Conservation (phyloP, 2,329 filamentous ascomycete genomes). For the Colletotrichum filicis region DNA sequence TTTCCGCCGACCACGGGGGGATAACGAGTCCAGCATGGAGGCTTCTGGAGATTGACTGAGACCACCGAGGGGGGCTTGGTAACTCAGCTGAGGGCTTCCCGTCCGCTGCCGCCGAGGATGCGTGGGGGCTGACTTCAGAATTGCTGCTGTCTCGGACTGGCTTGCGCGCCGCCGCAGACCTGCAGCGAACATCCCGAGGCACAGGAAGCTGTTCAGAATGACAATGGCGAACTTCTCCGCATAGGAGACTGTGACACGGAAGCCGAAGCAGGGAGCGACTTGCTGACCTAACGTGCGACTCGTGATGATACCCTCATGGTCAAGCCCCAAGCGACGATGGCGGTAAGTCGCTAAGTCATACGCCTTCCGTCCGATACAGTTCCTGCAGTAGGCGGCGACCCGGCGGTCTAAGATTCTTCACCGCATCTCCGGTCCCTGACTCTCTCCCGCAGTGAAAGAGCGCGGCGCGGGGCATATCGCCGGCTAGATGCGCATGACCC, state of each 20-base stretch:
- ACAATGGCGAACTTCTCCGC: not conserved
- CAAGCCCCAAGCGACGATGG: not conserved
- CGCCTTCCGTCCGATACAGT: conserved; percentile 15
- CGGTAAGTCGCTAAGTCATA: conserved; percentile 20
- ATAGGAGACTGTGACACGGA: not conserved
- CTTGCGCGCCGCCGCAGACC: not conserved
- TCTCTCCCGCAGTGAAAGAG: not conserved
- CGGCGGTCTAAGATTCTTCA: conserved; percentile 12
- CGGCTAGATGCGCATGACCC: conserved; percentile 22
- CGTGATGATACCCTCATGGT: conserved; percentile 32
- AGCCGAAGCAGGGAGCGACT: not conserved
- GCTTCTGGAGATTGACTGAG: not conserved
- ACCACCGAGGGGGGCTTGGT: not conserved
- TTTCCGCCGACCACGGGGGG: not conserved
- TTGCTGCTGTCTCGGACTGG: not conserved
- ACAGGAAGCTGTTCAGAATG: not conserved
- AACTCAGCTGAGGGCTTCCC: not conserved
- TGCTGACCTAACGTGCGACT: not conserved
- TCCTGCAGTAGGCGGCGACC: conserved; percentile 29
- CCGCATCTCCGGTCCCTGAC: conserved; percentile 32
- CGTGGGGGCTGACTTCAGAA: conserved; percentile 6
- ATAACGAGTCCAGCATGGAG: not conserved
- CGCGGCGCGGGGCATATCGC: not conserved
- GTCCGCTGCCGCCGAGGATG: not conserved
- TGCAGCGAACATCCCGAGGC: conserved; percentile 12